phyloP scores from a whole-genome alignment of 2,329 filamentous ascomycete genomes.

The Ophiocordyceps australis region DNA sequence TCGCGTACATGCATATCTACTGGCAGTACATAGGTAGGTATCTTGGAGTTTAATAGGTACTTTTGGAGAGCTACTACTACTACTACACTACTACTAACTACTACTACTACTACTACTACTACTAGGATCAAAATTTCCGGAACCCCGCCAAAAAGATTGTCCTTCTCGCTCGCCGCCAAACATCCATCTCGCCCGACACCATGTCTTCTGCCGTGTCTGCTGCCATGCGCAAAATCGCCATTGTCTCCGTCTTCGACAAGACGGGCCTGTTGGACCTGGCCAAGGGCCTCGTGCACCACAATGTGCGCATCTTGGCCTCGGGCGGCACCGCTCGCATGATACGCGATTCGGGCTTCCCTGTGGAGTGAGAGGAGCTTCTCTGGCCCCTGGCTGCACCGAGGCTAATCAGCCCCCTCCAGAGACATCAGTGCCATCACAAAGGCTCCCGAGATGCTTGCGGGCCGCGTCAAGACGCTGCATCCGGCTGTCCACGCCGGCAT shows the following conservation, averaged over 20 bases:
- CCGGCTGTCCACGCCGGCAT: constrained; percentile 84
- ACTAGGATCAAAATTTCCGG: no score
- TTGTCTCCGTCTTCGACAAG: constrained; percentile 98
- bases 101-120: no score
- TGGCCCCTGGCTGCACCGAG: not conserved
- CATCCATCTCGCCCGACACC: no score
- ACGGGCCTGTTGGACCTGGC: constrained; percentile 84
- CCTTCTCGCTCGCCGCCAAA: no score
- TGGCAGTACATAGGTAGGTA: no score
- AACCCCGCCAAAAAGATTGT: no score
- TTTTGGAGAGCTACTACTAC: no score
- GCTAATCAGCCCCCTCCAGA: constrained; percentile 24
- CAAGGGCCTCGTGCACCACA: constrained; percentile 74
- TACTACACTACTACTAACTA: no score
- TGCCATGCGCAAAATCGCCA: constrained; percentile 48
- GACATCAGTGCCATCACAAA: constrained; percentile 96
- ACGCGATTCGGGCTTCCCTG: constrained; percentile 83
- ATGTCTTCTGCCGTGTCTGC: no score
- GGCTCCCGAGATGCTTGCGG: constrained; percentile 91
- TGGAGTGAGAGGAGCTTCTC: constrained; percentile 47
- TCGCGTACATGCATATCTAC: no score
- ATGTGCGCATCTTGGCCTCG: constrained; percentile 85
- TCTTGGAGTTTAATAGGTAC: no score
- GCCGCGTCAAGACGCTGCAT: constrained; percentile 78
- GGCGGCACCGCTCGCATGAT: constrained; percentile 95